Base-by-base conservation (phyloP, 2,329 filamentous ascomycete genomes). In the Aspergillus tanneri region DNA sequence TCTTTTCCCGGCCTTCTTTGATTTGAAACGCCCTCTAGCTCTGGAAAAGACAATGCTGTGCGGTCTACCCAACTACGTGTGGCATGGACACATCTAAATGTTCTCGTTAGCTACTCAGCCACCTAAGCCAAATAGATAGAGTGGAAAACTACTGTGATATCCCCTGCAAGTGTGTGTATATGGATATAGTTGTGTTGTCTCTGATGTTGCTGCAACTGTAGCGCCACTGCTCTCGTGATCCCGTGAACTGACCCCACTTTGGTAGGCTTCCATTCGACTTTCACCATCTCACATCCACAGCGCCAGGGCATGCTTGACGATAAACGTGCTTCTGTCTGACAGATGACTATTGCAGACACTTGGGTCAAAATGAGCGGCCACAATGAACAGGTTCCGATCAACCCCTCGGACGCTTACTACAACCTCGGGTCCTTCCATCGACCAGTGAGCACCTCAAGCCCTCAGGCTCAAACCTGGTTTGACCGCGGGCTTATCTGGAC, bases 361-460 rank as follows among this genome's bases (percentile, higher is more conserved):
- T n/a, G 19, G 27, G 2, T 41, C 18, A 47, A 11, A 10, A 32
- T 48, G 45, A 48, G 16, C 18, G 16, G 10, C 19, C 19, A 37
- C 28, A 25, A 5, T 40, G 18, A 22, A 14, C 30, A 24, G n/a
- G 21, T 11, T 18, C 30, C 14, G 23, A n/a, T 22, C 24, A 27
- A 28, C 10, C 21, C 32, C 34, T 11, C 36, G 21, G 46, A 52
- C 11, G 6, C 30, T 9, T 66, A 69, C 46, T 69, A 63, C 46
- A 48, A 68, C 47, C 58, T 69, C 8, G 65, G 65, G 9, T 53
- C 56, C 4, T 67, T 56, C 37, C 69, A 70, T 50, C 74, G 66
- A 28, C 46, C 52, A 12, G 49, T 68, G 34, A 67, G 42, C 42
- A 65, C 65, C 9, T 43, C 34, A n/a, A 59, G 40, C 45, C 14